Percentiles rank a stretch among this genome's conserved stretches.
phyloP scores from a whole-genome alignment of 1,284 basidiomycete genomes.

The Lentinula novae-zelandiae region DNA sequence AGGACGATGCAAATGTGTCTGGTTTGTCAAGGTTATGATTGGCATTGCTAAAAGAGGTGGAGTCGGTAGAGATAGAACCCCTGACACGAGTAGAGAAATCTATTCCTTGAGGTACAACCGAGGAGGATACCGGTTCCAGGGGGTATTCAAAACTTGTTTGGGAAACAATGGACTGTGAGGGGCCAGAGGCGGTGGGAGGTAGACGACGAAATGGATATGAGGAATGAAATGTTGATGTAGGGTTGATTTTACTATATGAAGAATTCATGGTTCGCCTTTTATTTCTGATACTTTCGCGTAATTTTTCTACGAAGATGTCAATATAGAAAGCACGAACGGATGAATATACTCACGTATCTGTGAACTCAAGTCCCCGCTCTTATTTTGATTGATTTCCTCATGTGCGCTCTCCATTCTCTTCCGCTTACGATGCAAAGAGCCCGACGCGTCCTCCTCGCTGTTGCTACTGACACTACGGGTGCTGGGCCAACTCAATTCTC shows the following conservation, averaged over 20 bases:
- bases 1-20: background rate
- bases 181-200: background rate
- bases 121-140: background rate
- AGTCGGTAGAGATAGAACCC: constrained; percentile 1
- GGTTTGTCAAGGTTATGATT: background rate
- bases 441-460: background rate
- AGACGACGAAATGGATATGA: background rate
- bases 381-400: background rate
- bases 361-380: background rate
- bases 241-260: constrained; percentile 11
- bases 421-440: background rate
- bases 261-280: constrained; percentile 30
- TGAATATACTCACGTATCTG: constrained; percentile 1
- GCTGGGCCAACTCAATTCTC: background rate
- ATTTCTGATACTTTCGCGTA: constrained; percentile 17
- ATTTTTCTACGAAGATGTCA: background rate
- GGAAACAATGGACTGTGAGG: background rate
- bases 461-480: constrained; percentile 4
- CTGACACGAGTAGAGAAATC: constrained; percentile 10
- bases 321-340: background rate
- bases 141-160: background rate
- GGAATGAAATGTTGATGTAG: background rate
- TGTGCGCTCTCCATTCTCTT: background rate
- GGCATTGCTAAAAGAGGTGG: background rate
- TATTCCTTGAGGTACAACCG: constrained; percentile 1